phyloP scores from a whole-genome alignment of 108 stramenopile genomes.

The Aurantiochytrium sp. region DNA sequence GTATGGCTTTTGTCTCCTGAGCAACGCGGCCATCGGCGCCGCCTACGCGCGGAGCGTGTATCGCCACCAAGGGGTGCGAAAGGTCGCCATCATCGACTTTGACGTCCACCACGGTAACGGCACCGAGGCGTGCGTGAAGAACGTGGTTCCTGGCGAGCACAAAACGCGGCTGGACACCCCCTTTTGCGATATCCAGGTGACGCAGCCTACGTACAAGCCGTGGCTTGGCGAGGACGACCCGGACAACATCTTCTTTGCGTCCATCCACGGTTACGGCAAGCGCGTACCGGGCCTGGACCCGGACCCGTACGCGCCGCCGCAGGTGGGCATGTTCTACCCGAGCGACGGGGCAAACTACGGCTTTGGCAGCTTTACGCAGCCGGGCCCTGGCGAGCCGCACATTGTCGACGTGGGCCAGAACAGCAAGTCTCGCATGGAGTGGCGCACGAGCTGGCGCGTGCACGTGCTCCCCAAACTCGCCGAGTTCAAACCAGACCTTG shows the following conservation, averaged over 20 bases:
- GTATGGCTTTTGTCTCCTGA: slow-evolving; percentile 97
- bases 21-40: slow-evolving; percentile 97
- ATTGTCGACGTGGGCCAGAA: slow-evolving; percentile 23
- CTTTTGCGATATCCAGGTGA: slow-evolving; percentile 68
- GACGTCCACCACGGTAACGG: slow-evolving; percentile 66
- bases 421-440: neutral
- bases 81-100: slow-evolving; percentile 60
- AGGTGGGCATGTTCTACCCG: slow-evolving; percentile 27
- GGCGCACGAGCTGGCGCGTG: slow-evolving; percentile 15
- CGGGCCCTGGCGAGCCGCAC: neutral
- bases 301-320: slow-evolving; percentile 8
- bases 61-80: slow-evolving; percentile 31
- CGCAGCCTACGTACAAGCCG: slow-evolving; percentile 69
- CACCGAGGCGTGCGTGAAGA: slow-evolving; percentile 54
- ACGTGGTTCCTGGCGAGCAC: slow-evolving; percentile 72
- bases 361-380: neutral
- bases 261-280: slow-evolving; percentile 81
- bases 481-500: slow-evolving; percentile 90
- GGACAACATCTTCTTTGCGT: slow-evolving; percentile 82
- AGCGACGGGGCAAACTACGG: slow-evolving; percentile 14
- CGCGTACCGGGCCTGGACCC: slow-evolving; percentile 30
- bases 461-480: slow-evolving; percentile 46
- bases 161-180: slow-evolving; percentile 68
- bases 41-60: slow-evolving; percentile 82
- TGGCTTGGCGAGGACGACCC: slow-evolving; percentile 84